Evolutionary conservation across 805 yeast genomes (phyloP).

Genomic region (Komagataella kurtzmanii): DNA sequence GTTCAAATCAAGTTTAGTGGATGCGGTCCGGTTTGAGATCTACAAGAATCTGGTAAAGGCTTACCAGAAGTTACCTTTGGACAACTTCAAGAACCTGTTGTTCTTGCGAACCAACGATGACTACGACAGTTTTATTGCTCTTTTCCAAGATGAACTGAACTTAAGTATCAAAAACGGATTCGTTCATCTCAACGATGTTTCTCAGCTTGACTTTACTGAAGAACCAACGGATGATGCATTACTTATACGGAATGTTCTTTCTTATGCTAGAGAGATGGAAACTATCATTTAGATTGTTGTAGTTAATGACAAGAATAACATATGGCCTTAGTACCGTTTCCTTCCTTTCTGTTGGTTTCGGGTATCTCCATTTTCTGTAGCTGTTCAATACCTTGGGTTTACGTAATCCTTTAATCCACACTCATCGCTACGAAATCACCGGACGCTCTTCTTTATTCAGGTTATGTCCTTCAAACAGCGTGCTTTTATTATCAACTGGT

Average conservation of each 20-base stretch:
- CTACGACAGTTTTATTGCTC: slow-evolving; percentile 26
- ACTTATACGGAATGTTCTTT: slow-evolving; percentile 59
- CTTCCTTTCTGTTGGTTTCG: neutral
- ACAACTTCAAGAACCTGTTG: slow-evolving; percentile 70
- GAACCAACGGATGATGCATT: slow-evolving; percentile 25
- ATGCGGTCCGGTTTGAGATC: slow-evolving; percentile 76
- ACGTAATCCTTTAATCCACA: neutral
- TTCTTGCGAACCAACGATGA: slow-evolving; percentile 37
- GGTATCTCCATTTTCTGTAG: neutral
- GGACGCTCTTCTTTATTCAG: neutral
- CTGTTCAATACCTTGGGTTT: neutral
- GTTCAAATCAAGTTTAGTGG: slow-evolving; percentile 61
- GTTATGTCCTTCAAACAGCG: neutral
- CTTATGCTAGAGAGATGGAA: slow-evolving; percentile 85
- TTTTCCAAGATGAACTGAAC: slow-evolving; percentile 37
- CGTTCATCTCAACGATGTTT: slow-evolving; percentile 27
- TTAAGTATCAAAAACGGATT: slow-evolving; percentile 47
- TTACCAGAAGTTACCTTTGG: slow-evolving; percentile 61
- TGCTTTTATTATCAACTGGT: neutral
- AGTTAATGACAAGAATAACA: neutral
- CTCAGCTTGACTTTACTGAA: slow-evolving; percentile 12
- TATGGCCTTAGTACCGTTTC: neutral
- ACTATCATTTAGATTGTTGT: slow-evolving; percentile 52
- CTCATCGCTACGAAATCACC: neutral
- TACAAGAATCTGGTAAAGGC: slow-evolving; percentile 74